These are phyloP conservation scores for Curvularia sp. DNA, from an alignment of 2,329 filamentous ascomycete species.

Conservation along the genomic window DNA sequence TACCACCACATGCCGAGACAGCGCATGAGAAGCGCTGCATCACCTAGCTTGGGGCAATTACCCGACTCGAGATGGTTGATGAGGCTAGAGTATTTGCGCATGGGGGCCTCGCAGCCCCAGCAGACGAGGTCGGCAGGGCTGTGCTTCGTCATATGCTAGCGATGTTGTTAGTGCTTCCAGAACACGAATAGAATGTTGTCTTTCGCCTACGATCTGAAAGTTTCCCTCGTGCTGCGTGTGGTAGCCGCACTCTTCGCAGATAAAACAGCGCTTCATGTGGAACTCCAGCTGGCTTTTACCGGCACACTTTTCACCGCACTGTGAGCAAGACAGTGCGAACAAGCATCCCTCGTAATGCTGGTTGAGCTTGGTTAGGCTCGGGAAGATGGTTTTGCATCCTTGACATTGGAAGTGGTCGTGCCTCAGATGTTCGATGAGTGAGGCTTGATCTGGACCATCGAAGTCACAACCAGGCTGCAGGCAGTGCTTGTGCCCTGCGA, in stretches of 20 bases:
- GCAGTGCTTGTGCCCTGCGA: constrained; percentile 42
- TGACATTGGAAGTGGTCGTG: constrained; percentile 44
- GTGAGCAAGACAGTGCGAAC: constrained; percentile 27
- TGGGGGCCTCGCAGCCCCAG: constrained; percentile 35
- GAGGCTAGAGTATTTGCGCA: constrained; percentile 37
- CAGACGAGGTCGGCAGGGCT: constrained; percentile 29
- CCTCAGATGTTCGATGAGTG: constrained; percentile 35
- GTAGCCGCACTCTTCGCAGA: constrained; percentile 33
- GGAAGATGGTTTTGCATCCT: constrained; percentile 39
- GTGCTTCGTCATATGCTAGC: constrained; percentile 44
- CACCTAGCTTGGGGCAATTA: constrained; percentile 72
- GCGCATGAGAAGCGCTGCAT: constrained; percentile 52
- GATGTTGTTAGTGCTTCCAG: constrained; percentile 1
- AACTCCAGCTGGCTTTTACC: constrained; percentile 28
- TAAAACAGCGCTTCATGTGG: constrained; percentile 35
- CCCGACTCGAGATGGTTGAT: constrained; percentile 59
- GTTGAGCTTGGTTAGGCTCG: constrained; percentile 38
- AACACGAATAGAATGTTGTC: background rate
- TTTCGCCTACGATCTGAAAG: constrained; percentile 31
- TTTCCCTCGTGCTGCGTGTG: constrained; percentile 33
- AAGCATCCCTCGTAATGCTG: constrained; percentile 34
- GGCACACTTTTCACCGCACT: constrained; percentile 30
- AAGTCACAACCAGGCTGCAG: constrained; percentile 44
- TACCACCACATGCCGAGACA: constrained; percentile 47
- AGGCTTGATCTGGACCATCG: constrained; percentile 28